Percentiles rank a stretch among this genome's conserved stretches.
These are phyloP conservation scores for Xylariaceae sp. DNA, from an alignment of 2,329 filamentous ascomycete genomes.

Conservation along the genomic window DNA sequence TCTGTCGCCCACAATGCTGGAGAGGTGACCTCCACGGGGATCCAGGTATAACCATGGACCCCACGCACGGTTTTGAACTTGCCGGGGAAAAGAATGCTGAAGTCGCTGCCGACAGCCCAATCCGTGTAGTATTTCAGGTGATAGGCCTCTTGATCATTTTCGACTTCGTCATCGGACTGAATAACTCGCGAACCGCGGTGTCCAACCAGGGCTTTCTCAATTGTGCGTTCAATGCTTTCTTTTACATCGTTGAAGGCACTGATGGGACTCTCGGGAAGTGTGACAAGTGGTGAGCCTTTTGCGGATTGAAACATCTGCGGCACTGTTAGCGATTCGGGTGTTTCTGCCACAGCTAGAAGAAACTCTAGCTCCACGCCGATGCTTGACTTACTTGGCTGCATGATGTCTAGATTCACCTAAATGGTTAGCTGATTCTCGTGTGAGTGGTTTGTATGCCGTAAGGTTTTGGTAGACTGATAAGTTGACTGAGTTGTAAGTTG, in stretches of 20 bases:
- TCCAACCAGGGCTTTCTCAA: neutral
- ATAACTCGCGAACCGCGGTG: slow-evolving; percentile 7
- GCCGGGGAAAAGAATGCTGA: neutral
- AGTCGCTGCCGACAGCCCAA: neutral
- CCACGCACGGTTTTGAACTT: neutral
- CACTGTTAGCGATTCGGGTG: neutral
- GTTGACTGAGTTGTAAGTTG: neutral
- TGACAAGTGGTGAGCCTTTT: slow-evolving; percentile 2
- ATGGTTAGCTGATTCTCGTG: too few relatives aligned
- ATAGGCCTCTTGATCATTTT: neutral
- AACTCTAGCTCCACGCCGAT: slow-evolving; percentile 26
- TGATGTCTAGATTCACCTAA: neutral
- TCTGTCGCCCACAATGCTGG: slow-evolving; percentile 23
- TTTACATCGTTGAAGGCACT: neutral
- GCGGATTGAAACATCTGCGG: slow-evolving; percentile 12
- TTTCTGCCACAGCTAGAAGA: slow-evolving; percentile 4
- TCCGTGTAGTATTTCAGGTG: neutral
- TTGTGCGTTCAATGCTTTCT: neutral
- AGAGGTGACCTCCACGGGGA: slow-evolving; percentile 17
- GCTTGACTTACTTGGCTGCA: slow-evolving; percentile 12
- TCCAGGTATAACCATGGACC: slow-evolving; percentile 7
- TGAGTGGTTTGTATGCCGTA: too few relatives aligned
- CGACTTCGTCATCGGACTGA: neutral
- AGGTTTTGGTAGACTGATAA: too few relatives aligned
- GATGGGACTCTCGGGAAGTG: neutral